These are phyloP conservation scores for Exophiala lecanii-corni DNA, from an alignment of 2,329 filamentous ascomycete species.

Conservation along the genomic window DNA sequence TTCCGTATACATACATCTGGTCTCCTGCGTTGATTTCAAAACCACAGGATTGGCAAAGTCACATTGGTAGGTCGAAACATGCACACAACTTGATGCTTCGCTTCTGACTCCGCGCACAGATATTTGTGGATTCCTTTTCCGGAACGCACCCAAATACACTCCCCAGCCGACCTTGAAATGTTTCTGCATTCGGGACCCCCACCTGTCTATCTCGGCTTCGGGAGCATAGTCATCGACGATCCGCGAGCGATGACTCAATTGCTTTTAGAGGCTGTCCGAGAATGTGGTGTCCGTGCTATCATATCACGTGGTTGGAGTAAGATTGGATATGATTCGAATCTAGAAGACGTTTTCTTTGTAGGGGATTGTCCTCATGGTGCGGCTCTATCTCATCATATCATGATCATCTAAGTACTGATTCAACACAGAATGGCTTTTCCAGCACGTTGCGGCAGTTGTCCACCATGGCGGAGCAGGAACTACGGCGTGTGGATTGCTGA, in stretches of 20 bases:
- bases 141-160: slow-evolving; percentile 33
- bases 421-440: slow-evolving; percentile 51
- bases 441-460: slow-evolving; percentile 51
- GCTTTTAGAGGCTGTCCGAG: slow-evolving; percentile 45
- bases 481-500: slow-evolving; percentile 48
- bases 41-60: slow-evolving; percentile 37
- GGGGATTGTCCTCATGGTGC: slow-evolving; percentile 49
- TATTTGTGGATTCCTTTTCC: slow-evolving; percentile 47
- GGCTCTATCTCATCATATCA: background rate
- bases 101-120: slow-evolving; percentile 23
- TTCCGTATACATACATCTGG: slow-evolving; percentile 45
- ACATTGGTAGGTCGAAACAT: slow-evolving; percentile 35
- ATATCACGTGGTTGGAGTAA: slow-evolving; percentile 54
- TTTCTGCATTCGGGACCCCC: slow-evolving; percentile 46
- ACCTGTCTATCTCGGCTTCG: slow-evolving; percentile 55
- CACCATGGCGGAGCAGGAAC: slow-evolving; percentile 56
- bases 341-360: slow-evolving; percentile 46
- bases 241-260: slow-evolving; percentile 41
- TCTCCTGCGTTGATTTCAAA: slow-evolving; percentile 39
- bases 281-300: slow-evolving; percentile 47
- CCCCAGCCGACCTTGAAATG: slow-evolving; percentile 36
- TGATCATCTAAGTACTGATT: background rate
- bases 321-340: slow-evolving; percentile 34
- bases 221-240: slow-evolving; percentile 52
- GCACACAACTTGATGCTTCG: too few relatives aligned